Conservation (phyloP, 208 protist genomes). For the Crithidia brevicula region DNA sequence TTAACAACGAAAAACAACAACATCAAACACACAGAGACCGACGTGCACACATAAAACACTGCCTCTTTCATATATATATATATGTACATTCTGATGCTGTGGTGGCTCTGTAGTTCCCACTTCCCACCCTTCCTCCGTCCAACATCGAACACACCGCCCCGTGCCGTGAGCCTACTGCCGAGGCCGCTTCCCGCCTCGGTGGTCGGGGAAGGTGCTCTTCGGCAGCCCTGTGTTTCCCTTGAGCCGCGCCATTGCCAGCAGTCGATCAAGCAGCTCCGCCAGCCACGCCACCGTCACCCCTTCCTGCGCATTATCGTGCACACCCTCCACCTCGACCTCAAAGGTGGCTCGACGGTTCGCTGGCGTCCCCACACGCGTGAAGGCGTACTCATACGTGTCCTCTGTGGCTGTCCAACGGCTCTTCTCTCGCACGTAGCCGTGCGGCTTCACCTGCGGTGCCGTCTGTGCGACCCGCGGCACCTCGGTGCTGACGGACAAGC, state of each 20-base stretch:
- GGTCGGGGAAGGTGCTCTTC: not conserved
- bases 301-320: constrained; percentile 31
- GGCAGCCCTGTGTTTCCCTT: constrained; percentile 32
- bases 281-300: constrained; percentile 63
- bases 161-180: no score
- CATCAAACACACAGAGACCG: no score
- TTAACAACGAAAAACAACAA: no score
- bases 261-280: constrained; percentile 42
- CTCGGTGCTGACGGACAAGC: constrained; percentile 66
- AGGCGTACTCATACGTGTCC: constrained; percentile 63
- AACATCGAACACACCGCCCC: no score
- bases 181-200: not conserved
- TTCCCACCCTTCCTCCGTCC: no score
- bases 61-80: no score
- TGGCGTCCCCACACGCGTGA: constrained; percentile 46
- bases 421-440: constrained; percentile 59
- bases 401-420: constrained; percentile 46
- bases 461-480: not conserved
- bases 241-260: constrained; percentile 41
- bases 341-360: constrained; percentile 20
- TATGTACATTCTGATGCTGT: no score
- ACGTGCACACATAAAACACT: no score
- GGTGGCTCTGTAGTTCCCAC: no score
- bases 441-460: constrained; percentile 21
- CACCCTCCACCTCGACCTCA: constrained; percentile 81